Evolutionary conservation across 2,329 filamentous ascomycete genomes (phyloP).

Genomic region (Aspergillus sp.): DNA sequence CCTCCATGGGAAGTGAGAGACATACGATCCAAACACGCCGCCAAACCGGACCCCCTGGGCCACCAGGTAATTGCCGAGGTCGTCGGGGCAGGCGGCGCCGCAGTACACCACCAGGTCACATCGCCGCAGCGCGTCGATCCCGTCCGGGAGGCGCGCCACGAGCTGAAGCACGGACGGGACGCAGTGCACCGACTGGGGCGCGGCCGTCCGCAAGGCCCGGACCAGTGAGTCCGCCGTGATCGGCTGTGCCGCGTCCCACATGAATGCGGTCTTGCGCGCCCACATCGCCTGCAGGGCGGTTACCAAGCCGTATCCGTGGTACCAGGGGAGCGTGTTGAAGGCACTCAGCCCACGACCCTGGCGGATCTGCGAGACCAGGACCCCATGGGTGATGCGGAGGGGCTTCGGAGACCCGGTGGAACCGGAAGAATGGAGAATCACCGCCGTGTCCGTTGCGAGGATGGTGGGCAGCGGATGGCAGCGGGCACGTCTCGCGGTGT

Average conservation of each 20-base stretch:
- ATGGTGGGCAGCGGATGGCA: slow-evolving; percentile 18
- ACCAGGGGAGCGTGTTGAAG: slow-evolving; percentile 46
- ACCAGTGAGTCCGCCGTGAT: background rate
- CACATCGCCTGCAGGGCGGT: slow-evolving; percentile 42
- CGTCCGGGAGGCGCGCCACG: background rate
- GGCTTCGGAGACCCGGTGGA: slow-evolving; percentile 50
- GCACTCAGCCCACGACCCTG: slow-evolving; percentile 36
- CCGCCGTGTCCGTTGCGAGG: slow-evolving; percentile 30
- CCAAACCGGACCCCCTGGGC: slow-evolving; percentile 36
- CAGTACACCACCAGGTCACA: slow-evolving; percentile 42
- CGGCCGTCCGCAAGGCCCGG: background rate
- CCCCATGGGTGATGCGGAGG: slow-evolving; percentile 42
- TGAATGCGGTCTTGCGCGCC: slow-evolving; percentile 40
- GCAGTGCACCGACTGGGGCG: background rate
- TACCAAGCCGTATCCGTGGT: slow-evolving; percentile 43
- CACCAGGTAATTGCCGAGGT: slow-evolving; percentile 40
- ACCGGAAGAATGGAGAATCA: slow-evolving; percentile 50
- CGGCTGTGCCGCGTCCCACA: slow-evolving; percentile 42
- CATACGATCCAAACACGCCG: slow-evolving; percentile 41
- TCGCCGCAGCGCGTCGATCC: slow-evolving; percentile 12
- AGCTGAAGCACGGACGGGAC: background rate
- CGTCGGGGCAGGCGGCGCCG: slow-evolving; percentile 42
- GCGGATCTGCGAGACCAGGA: slow-evolving; percentile 36
- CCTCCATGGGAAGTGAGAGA: background rate
- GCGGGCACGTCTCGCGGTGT: background rate